Conservation (phyloP, 192 early-diverging fungal species). For the Kappamyces sp. region DNA sequence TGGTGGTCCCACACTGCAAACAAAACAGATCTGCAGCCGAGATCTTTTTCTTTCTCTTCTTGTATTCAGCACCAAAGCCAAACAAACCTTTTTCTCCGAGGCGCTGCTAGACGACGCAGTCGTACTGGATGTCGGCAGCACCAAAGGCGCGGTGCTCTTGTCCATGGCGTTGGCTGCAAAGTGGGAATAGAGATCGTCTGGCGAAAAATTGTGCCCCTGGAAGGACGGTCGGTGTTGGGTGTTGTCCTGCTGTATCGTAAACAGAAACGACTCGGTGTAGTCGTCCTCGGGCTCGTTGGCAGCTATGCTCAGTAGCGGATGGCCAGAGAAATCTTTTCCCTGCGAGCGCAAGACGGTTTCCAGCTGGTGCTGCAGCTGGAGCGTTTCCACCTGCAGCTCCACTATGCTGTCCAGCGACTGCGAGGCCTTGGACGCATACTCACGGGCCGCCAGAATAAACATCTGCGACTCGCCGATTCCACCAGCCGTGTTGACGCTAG, state of each 20-base stretch:
- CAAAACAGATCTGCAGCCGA: conserved; percentile 8
- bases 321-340: no score
- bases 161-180: no score
- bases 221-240: background rate
- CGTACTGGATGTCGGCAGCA: no score
- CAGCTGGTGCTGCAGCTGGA: conserved; percentile 25
- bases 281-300: no score
- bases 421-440: conserved; percentile 28
- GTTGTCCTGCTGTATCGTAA: no score
- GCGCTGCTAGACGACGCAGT: no score
- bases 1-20: conserved; percentile 15
- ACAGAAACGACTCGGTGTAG: no score
- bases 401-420: conserved; percentile 29
- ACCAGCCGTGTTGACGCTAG: background rate
- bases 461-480: background rate
- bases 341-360: conserved; percentile 15
- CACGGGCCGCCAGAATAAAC: conserved; percentile 21
- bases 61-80: background rate
- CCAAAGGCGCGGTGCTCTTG: no score
- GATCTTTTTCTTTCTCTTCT: conserved; percentile 5
- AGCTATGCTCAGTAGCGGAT: no score
- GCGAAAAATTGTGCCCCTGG: background rate
- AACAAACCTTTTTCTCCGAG: no score
- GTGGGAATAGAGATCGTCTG: background rate
- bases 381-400: conserved; percentile 32